Evolutionary conservation across 2,329 filamentous ascomycete genomes (phyloP).

Genomic region (Fusarium clavum): DNA sequence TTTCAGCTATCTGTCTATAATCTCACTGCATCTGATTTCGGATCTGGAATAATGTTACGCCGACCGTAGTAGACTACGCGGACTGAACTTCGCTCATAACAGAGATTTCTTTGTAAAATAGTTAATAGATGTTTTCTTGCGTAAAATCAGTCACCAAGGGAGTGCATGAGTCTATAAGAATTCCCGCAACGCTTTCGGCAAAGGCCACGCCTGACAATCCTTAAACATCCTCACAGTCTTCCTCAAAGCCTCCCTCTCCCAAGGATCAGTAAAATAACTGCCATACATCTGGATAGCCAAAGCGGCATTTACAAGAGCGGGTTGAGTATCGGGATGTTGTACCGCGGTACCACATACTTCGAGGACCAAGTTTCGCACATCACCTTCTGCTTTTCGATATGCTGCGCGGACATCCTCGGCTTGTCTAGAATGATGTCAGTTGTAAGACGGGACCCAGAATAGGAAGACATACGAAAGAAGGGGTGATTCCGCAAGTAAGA

Average conservation of each 20-base stretch:
- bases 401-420: slow-evolving; percentile 17
- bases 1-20: not conserved
- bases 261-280: slow-evolving; percentile 37
- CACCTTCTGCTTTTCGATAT: slow-evolving; percentile 28
- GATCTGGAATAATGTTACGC: too few relatives aligned
- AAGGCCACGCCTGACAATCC: slow-evolving; percentile 36
- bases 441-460: too few relatives aligned
- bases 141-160: fast-evolving
- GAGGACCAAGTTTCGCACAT: slow-evolving; percentile 27
- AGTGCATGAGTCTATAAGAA: not conserved
- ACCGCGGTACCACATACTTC: slow-evolving; percentile 38
- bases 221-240: slow-evolving; percentile 35
- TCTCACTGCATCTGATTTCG: not conserved
- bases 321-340: slow-evolving; percentile 27
- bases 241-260: slow-evolving; percentile 37
- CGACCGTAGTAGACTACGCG: too few relatives aligned
- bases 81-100: too few relatives aligned
- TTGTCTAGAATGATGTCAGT: too few relatives aligned
- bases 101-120: too few relatives aligned
- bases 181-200: slow-evolving; percentile 19
- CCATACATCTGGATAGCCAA: slow-evolving; percentile 37
- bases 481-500: slow-evolving; percentile 31
- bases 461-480: slow-evolving; percentile 14
- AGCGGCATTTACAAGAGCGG: slow-evolving; percentile 31
- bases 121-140: too few relatives aligned